phyloP scores from a whole-genome alignment of 192 early-diverging fungal genomes.

The Coemansia sp. region DNA sequence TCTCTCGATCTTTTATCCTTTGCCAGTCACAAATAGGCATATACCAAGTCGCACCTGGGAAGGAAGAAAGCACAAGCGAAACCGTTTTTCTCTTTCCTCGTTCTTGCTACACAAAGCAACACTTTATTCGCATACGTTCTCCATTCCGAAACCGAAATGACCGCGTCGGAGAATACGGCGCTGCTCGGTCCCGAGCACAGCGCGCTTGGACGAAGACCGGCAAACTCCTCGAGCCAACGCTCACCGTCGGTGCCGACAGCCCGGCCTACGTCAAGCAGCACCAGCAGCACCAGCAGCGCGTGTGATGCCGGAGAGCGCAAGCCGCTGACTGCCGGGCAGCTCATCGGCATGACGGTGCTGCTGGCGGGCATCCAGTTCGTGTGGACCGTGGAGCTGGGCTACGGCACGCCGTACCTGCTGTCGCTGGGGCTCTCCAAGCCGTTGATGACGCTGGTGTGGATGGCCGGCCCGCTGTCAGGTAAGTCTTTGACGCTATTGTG shows the following conservation, averaged over 20 bases:
- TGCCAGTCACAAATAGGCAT: too few species aligned
- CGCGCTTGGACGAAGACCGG: slow-evolving; percentile 5
- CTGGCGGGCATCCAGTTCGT: slow-evolving; percentile 53
- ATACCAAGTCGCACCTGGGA: too few species aligned
- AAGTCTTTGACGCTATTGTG: slow-evolving; percentile 2
- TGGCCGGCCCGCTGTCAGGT: slow-evolving; percentile 83
- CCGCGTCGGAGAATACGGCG: slow-evolving; percentile 17
- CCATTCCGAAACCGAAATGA: not conserved
- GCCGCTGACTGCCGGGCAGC: slow-evolving; percentile 29
- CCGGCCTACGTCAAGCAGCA: not conserved
- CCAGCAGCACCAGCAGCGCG: not conserved
- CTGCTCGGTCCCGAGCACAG: slow-evolving; percentile 2
- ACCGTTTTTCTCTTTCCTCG: not conserved
- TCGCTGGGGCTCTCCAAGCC: slow-evolving; percentile 78
- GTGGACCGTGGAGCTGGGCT: slow-evolving; percentile 54
- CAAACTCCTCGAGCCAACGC: slow-evolving; percentile 5
- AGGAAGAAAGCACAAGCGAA: too few species aligned
- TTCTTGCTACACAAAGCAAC: too few species aligned
- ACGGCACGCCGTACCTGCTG: slow-evolving; percentile 83
- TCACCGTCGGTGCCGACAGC: not conserved
- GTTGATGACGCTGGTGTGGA: slow-evolving; percentile 88
- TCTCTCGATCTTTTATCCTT: too few species aligned
- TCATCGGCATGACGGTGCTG: slow-evolving; percentile 43
- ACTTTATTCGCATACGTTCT: slow-evolving; percentile 1
- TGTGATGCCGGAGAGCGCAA: slow-evolving; percentile 11